Conservation (phyloP, 441 rosid genomes). For the Gossypium schwendimanii region DNA sequence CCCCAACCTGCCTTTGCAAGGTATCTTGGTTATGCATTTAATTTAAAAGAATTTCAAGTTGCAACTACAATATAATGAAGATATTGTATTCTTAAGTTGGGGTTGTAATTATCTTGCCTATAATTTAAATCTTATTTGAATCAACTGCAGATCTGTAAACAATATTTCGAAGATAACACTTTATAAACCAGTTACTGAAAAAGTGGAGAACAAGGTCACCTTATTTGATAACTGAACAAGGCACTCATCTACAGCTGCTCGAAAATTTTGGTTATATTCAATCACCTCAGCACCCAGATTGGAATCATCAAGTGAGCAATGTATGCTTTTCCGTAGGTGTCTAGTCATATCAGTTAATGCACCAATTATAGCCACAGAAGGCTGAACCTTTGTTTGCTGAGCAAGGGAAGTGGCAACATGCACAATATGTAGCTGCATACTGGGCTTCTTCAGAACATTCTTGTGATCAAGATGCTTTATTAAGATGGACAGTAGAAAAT, state of each 20-base stretch:
- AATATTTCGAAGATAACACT: neutral
- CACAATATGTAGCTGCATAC: conserved; percentile 48
- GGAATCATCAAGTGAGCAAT: conserved; percentile 51
- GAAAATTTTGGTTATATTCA: conserved; percentile 61
- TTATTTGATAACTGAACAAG: conserved; percentile 68
- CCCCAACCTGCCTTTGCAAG: conserved; percentile 59
- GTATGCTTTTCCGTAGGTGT: conserved; percentile 72
- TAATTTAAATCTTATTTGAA: neutral
- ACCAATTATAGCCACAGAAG: conserved; percentile 67
- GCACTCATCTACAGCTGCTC: conserved; percentile 69
- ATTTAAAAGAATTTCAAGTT: conserved; percentile 3
- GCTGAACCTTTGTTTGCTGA: conserved; percentile 43
- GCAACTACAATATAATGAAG: neutral
- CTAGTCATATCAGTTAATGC: conserved; percentile 76
- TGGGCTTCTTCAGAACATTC: conserved; percentile 49
- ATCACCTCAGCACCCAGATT: conserved; percentile 53
- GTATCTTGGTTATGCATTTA: conserved; percentile 20
- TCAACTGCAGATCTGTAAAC: neutral
- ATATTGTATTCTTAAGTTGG: neutral
- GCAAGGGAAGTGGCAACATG: conserved; percentile 46
- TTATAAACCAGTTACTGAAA: neutral
- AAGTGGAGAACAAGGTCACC: conserved; percentile 32
- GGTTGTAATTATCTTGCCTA: neutral
- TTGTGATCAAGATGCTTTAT: conserved; percentile 59
- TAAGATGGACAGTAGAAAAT: conserved; percentile 45